These are phyloP conservation scores for Periconia sp. DNA, from an alignment of 2,329 filamentous ascomycete species.

Conservation along the genomic window DNA sequence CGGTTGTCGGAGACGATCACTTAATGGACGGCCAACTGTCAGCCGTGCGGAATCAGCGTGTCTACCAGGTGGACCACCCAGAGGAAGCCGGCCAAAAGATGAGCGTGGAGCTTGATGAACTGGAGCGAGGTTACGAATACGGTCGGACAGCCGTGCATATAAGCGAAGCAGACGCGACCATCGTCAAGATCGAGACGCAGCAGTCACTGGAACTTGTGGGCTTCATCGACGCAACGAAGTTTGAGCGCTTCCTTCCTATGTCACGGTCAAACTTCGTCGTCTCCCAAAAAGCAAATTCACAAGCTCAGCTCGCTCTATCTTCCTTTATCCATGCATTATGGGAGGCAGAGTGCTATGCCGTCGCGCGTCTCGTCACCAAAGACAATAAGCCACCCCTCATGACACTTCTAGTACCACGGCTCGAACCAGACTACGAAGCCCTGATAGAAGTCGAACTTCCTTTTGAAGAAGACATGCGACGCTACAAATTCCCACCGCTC, in stretches of 20 bases:
- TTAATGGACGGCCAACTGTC: slow-evolving; percentile 57
- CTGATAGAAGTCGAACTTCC: slow-evolving; percentile 89
- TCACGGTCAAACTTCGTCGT: slow-evolving; percentile 80
- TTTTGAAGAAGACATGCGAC: slow-evolving; percentile 88
- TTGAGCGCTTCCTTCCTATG: slow-evolving; percentile 84
- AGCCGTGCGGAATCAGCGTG: slow-evolving; percentile 75
- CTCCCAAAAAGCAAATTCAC: slow-evolving; percentile 77
- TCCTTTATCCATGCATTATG: slow-evolving; percentile 87
- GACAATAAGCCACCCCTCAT: slow-evolving; percentile 79
- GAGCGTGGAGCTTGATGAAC: slow-evolving; percentile 79
- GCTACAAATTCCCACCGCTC: slow-evolving; percentile 89
- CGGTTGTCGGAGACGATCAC: slow-evolving; percentile 50
- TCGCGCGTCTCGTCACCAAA: slow-evolving; percentile 85
- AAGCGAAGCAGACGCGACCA: slow-evolving; percentile 81
- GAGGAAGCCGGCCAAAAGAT: slow-evolving; percentile 77
- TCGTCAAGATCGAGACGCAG: slow-evolving; percentile 83
- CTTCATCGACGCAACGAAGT: slow-evolving; percentile 79
- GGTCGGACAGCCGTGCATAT: slow-evolving; percentile 91
- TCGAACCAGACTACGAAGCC: slow-evolving; percentile 81
- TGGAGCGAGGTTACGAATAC: slow-evolving; percentile 95
- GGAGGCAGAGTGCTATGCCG: slow-evolving; percentile 83
- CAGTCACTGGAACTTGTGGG: slow-evolving; percentile 83
- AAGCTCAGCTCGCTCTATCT: slow-evolving; percentile 82
- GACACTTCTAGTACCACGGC: slow-evolving; percentile 77
- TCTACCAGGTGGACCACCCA: slow-evolving; percentile 81